These are phyloP conservation scores for Verticillium dahliae DNA, from an alignment of 2,329 filamentous ascomycete genomes.

Conservation along the genomic window DNA sequence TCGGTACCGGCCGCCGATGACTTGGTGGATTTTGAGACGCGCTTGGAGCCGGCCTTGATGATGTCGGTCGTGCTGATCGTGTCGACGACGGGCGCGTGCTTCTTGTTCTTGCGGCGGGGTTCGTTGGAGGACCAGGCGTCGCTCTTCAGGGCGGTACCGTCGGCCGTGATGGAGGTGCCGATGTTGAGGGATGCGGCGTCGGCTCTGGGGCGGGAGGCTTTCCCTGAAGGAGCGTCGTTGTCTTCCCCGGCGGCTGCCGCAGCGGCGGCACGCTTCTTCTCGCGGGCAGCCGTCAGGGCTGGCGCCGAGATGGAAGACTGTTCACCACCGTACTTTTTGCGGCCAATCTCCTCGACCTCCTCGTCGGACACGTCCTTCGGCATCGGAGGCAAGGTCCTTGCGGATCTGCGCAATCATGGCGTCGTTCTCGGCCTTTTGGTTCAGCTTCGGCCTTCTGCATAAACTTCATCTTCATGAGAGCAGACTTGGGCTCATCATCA, in stretches of 20 bases:
- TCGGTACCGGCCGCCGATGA: constrained; percentile 19
- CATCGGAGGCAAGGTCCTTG: constrained; percentile 62
- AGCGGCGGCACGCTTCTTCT: constrained; percentile 20
- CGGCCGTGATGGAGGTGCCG: constrained; percentile 14
- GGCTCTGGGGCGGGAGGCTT: constrained; percentile 16
- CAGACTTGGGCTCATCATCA: constrained; percentile 52
- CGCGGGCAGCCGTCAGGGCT: constrained; percentile 17
- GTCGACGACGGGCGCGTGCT: constrained; percentile 22
- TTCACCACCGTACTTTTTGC: constrained; percentile 59
- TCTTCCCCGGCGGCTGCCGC: constrained; percentile 16
- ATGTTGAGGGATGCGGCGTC: constrained; percentile 14
- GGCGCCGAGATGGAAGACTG: constrained; percentile 23
- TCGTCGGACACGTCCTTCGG: constrained; percentile 44
- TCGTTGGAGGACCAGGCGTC: constrained; percentile 36
- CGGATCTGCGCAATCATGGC: constrained; percentile 64
- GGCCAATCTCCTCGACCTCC: constrained; percentile 55
- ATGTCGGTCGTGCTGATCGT: constrained; percentile 29
- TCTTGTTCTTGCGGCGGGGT: constrained; percentile 30
- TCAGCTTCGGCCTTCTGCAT: constrained; percentile 85
- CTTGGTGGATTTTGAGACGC: constrained; percentile 15
- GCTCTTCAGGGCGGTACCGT: constrained; percentile 18
- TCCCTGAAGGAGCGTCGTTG: constrained; percentile 9
- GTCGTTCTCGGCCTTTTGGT: constrained; percentile 73
- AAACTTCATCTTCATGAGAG: constrained; percentile 80
- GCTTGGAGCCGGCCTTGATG: constrained; percentile 18